These are phyloP conservation scores for Termitomyces sp. DNA, from an alignment of 768 basidiomycete species.

Conservation along the genomic window DNA sequence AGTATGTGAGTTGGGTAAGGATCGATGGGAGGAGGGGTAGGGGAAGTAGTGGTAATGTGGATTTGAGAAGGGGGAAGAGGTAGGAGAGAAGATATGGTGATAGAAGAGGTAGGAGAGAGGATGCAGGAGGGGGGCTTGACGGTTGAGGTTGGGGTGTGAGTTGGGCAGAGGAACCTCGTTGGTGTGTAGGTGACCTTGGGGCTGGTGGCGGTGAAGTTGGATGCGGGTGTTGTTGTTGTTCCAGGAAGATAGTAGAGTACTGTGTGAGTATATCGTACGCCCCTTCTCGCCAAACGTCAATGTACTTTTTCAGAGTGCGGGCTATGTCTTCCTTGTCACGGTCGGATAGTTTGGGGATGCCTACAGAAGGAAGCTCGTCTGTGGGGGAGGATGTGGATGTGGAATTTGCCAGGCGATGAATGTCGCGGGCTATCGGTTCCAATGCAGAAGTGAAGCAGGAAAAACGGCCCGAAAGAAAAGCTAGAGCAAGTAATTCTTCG, in stretches of 20 bases:
- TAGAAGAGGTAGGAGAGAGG: constrained; percentile 61
- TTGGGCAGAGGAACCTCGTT: constrained; percentile 5
- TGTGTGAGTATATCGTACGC: constrained; percentile 91
- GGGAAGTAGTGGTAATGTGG: constrained; percentile 58
- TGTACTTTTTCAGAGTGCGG: constrained; percentile 78
- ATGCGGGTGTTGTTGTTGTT: constrained; percentile 36
- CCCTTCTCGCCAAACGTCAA: constrained; percentile 89
- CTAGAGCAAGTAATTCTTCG: constrained; percentile 80
- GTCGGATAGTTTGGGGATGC: constrained; percentile 20
- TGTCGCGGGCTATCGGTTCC: constrained; percentile 17
- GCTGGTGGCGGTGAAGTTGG: constrained; percentile 11
- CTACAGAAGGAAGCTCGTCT: constrained; percentile 30
- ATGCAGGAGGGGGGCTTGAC: constrained; percentile 14
- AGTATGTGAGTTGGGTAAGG: constrained; percentile 92
- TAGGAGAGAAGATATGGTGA: constrained; percentile 56
- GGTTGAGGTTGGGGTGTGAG: neutral
- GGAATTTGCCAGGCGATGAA: constrained; percentile 12
- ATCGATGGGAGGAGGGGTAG: constrained; percentile 72
- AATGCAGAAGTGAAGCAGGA: constrained; percentile 45
- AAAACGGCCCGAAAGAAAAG: constrained; percentile 74
- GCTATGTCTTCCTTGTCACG: constrained; percentile 69
- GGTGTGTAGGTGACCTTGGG: constrained; percentile 9
- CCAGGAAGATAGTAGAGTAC: constrained; percentile 86
- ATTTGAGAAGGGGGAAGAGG: constrained; percentile 64
- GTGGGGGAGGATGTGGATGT: constrained; percentile 42